Evolutionary conservation across 2,329 filamentous ascomycete genomes (phyloP), one percentile per base, ranked within the genome.

Genomic region (Plectosphaerella sp.): DNA sequence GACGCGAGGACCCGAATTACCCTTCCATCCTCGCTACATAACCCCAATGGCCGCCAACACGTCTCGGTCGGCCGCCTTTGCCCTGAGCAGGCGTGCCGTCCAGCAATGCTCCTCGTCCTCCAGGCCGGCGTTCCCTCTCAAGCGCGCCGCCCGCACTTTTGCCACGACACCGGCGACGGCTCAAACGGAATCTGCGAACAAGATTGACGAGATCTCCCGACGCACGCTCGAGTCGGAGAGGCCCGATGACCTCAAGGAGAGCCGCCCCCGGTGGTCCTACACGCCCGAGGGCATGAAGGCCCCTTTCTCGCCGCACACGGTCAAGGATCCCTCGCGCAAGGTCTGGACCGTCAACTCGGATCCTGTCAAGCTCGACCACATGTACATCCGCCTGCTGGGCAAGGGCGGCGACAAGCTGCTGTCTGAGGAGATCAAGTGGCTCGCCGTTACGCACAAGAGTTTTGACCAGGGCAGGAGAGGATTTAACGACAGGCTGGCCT

Each of bases 401-500:
- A 76, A 76, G 46, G 84, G 80, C 45, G 89, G 89, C 52, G 82
- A 88, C 59, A 82, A 80, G 61, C 68, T 94, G 67, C 77, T 99
- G 53, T 86, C 88, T 2, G 92, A 97, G 15, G 93, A 99, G 73
- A 78, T 94, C 56, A 97, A 97, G 74, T 99, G 94, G 94, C 76
- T 97, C 64, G 92, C 92, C 28, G 83, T 99, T 52, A 99, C 94
- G 59, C 94, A 97, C 71, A 97, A 97, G 82, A 97, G 91, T 72
- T 97, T 96, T 65, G 93, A 99, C 67, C 91, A 97, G 66, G 94
- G 92, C 49, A 80, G 91, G 64, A 86, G 92, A 76, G 93, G 93
- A 1, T 96, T 93, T 74, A 99, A 99, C 68, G 93, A 97, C 64
- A 83, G 90, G 57, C 75, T 99, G 69, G 89, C 91, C n/a, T 91